Conservation (phyloP, 2,329 filamentous ascomycete genomes). For the Cucurbitaria berberidis region DNA sequence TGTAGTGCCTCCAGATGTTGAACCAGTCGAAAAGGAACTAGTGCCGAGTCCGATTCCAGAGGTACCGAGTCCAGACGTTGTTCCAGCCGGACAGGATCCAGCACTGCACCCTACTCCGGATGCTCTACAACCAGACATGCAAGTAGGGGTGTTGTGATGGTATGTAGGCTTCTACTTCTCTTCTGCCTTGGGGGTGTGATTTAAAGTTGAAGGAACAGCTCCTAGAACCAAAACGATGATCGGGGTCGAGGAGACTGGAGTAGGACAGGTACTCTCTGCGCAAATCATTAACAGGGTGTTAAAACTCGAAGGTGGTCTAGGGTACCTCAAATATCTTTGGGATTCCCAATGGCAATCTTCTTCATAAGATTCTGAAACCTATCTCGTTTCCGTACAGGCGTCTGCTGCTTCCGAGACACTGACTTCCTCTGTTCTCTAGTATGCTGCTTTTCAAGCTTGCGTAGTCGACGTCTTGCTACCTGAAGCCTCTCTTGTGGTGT, state of each 20-base stretch:
- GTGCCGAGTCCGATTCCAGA: no score
- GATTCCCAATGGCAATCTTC: background rate
- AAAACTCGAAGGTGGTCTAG: background rate
- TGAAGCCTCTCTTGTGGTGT: slow-evolving; percentile 7
- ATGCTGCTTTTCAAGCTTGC: slow-evolving; percentile 9
- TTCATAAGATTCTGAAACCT: slow-evolving; percentile 3
- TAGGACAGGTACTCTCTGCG: background rate
- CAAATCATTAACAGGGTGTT: background rate
- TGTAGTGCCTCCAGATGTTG: background rate
- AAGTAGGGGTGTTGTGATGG: background rate
- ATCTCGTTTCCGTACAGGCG: slow-evolving; percentile 1
- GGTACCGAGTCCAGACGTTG: no score
- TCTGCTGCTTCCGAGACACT: background rate
- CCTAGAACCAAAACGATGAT: background rate
- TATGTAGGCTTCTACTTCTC: background rate
- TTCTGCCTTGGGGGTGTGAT: background rate
- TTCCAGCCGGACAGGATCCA: no score
- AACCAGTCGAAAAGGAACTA: background rate
- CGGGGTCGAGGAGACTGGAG: background rate
- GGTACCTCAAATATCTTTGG: background rate
- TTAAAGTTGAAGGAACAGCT: background rate
- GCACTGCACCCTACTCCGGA: background rate
- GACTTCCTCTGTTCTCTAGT: background rate
- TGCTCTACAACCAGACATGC: background rate
- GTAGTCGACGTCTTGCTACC: slow-evolving; percentile 10